Base-by-base conservation (phyloP, 1,284 basidiomycete species). In the Schizophyllum amplum region DNA sequence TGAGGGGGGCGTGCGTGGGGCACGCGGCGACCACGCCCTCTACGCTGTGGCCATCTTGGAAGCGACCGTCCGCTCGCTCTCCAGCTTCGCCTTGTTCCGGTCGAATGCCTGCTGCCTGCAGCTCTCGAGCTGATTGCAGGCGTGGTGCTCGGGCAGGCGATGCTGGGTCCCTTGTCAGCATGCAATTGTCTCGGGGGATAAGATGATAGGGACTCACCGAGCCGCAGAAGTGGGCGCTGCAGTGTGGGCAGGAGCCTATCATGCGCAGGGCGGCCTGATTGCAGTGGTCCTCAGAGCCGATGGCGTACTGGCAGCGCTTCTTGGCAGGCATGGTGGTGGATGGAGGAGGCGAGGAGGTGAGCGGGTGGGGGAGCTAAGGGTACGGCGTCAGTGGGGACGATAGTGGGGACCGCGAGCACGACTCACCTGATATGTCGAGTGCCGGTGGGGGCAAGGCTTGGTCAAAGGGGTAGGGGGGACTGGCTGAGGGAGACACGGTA, bases 21-120 rank as follows among this genome's bases (percentile, higher is more conserved):
- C 55, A 60, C 26, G 58, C 52, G 58, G 60, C 55, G 56, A 62
- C 56, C 22, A 26, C 26, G n/a, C 52, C 47, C 52, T 61, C 60
- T 75, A 92, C 69, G 86, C 87, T 54, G 82, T 84, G 58, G 86
- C 83, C 79, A 93, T 85, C 84, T 92, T 92, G 66, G 84, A 76
- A 42, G 86, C 84, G 27, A 90, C 84, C n/a, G 90, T 92, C 71
- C 86, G 82, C 73, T 93, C 90, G 63, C 83, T 83, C 77, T 92
- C 90, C 59, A 93, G 75, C 75, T 90, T 90, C 56, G 76, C 79
- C 81, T 92, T 92, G 77, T 92, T 92, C 67, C 82, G 80, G 64
- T 91, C 83, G 68, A 92, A 92, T 13, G 91, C 90, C 69, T 90
- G 86, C 69, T 90, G 86, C 63, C 85, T 76, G 72, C 90, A 92